Percentiles rank a stretch among this genome's conserved stretches.
These are phyloP conservation scores for Phytophthora cryptogea DNA, from an alignment of 352 stramenopile genomes.

Conservation along the genomic window DNA sequence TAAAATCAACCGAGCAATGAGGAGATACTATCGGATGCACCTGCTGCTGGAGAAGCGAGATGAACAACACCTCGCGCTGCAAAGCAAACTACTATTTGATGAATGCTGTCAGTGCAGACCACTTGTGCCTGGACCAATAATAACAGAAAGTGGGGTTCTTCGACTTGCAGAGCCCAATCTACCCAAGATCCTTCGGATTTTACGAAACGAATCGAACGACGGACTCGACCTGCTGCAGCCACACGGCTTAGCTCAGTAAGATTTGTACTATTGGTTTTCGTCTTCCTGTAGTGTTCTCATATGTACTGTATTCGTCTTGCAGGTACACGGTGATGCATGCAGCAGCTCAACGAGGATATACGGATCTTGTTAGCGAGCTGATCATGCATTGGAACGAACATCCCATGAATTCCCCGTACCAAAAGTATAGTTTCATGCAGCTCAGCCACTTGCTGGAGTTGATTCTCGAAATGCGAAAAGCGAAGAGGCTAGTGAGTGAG, in stretches of 20 bases:
- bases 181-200: slow-evolving; percentile 60
- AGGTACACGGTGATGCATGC: slow-evolving; percentile 64
- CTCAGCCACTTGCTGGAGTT: slow-evolving; percentile 52
- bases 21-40: slow-evolving; percentile 57
- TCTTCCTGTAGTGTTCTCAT: background rate
- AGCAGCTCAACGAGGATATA: slow-evolving; percentile 74
- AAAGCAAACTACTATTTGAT: slow-evolving; percentile 77
- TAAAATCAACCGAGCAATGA: slow-evolving; percentile 62
- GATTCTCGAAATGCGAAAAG: slow-evolving; percentile 53
- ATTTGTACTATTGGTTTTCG: background rate
- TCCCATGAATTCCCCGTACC: slow-evolving; percentile 62
- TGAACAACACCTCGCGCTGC: slow-evolving; percentile 51
- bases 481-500: slow-evolving; percentile 62
- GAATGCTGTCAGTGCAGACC: slow-evolving; percentile 75
- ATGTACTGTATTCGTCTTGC: slow-evolving; percentile 1
- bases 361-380: slow-evolving; percentile 61
- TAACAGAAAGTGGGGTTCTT: slow-evolving; percentile 62
- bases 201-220: slow-evolving; percentile 58
- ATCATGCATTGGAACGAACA: slow-evolving; percentile 61
- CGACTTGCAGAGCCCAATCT: slow-evolving; percentile 71
- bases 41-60: slow-evolving; percentile 42
- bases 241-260: slow-evolving; percentile 65
- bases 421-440: slow-evolving; percentile 66
- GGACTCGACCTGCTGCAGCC: slow-evolving; percentile 67
- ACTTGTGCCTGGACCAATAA: slow-evolving; percentile 51